Base-by-base conservation (phyloP, 139 green algal genomes). In the Desmodesmus armatus region DNA sequence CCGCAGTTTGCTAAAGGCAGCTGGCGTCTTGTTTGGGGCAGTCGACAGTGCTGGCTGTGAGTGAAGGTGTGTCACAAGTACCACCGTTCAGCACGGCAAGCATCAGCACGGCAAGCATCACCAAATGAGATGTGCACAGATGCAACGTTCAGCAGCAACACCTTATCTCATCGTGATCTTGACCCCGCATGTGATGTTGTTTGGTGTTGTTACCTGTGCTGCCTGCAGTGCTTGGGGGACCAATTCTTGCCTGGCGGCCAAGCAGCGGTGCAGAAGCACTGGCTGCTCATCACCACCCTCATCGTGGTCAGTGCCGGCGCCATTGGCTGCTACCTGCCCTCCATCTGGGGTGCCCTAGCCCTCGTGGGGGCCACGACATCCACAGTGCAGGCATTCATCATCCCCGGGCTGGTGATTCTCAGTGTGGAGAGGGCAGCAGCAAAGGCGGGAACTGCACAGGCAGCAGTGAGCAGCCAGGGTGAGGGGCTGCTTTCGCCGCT, bases 161-260 rank as follows among this genome's bases (percentile, higher is more conserved):
- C n/a, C n/a, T n/a, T n/a, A n/a, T n/a, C n/a, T n/a, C n/a, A n/a
- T n/a, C n/a, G n/a, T n/a, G n/a, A n/a, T n/a, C n/a, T n/a, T n/a
- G n/a, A n/a, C n/a, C n/a, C n/a, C n/a, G n/a, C n/a, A n/a, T n/a
- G n/a, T n/a, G n/a, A n/a, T n/a, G n/a, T n/a, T n/a, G n/a, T n/a
- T n/a, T n/a, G n/a, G n/a, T n/a, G n/a, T n/a, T n/a, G n/a, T n/a
- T n/a, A n/a, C n/a, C n/a, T n/a, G n/a, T n/a, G n/a, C n/a, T n/a
- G n/a, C n/a, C n/a, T n/a, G 67, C 62, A 88, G 33, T 73, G 63
- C 60, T 29, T 88, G 4, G 74, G 55, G n/a, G 83, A 88, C 37
- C 3, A 79, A 33, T 44, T 88, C 43, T 47, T 83, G n/a, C 40
- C 71, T 29, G 74, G 76, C 7, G 74, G 83, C 3, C 74, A 83